These are phyloP conservation scores for Conringia planisiliqua DNA, from an alignment of 345 rosid species.

Conservation along the genomic window DNA sequence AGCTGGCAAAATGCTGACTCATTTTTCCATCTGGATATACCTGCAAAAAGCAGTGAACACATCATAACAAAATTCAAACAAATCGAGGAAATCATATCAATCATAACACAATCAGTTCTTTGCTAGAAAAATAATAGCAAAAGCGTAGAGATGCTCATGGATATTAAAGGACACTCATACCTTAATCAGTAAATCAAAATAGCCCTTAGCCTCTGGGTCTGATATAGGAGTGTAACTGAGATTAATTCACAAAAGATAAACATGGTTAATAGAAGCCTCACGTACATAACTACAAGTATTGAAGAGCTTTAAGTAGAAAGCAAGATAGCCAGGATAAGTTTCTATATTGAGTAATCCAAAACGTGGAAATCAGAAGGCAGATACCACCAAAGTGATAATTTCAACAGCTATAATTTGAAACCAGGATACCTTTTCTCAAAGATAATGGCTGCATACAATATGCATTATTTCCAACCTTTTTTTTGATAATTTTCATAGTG, in stretches of 20 bases:
- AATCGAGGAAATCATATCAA: neutral
- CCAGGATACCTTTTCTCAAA: neutral
- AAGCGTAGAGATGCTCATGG: neutral
- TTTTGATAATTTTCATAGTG: neutral
- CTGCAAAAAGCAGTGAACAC: conserved; percentile 42
- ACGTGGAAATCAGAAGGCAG: neutral
- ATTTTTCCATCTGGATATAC: conserved; percentile 95
- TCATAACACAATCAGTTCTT: neutral
- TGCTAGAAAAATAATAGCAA: neutral
- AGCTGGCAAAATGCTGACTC: conserved; percentile 96
- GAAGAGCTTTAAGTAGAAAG: neutral
- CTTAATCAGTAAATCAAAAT: conserved; percentile 89
- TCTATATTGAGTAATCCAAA: neutral
- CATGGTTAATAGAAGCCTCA: neutral
- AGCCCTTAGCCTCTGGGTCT: conserved; percentile 81
- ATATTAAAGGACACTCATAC: conserved; percentile 34
- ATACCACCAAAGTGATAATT: neutral
- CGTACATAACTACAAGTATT: neutral
- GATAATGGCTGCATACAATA: neutral
- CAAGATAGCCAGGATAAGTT: neutral
- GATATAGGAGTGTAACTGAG: conserved; percentile 94
- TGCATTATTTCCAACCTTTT: neutral
- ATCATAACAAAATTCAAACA: neutral
- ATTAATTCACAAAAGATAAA: neutral
- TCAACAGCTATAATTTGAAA: neutral